phyloP scores from a whole-genome alignment of 169 alveolate species.

The Cryptosporidium andersoni region DNA sequence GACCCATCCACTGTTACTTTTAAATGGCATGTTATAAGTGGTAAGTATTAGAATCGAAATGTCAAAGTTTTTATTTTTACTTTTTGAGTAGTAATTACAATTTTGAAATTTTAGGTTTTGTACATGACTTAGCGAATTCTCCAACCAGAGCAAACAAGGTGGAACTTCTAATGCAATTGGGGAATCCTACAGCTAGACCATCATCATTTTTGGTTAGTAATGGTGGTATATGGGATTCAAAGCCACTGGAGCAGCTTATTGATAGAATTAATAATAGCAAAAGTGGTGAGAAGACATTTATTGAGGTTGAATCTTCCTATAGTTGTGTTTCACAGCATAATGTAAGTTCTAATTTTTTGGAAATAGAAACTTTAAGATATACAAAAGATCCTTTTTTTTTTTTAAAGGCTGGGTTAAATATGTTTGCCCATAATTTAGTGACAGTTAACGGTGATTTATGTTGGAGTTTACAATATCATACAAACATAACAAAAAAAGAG shows the following conservation, averaged over 20 bases:
- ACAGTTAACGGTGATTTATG: slow-evolving; percentile 74
- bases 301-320: slow-evolving; percentile 66
- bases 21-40: slow-evolving; percentile 72
- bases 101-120: slow-evolving; percentile 25
- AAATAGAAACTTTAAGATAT: not conserved
- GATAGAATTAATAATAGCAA: slow-evolving; percentile 6
- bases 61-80: not conserved
- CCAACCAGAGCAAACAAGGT: slow-evolving; percentile 61
- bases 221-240: slow-evolving; percentile 69
- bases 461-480: slow-evolving; percentile 79
- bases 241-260: slow-evolving; percentile 31
- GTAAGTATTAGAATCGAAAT: slow-evolving; percentile 18
- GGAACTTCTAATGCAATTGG: slow-evolving; percentile 36
- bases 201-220: slow-evolving; percentile 63
- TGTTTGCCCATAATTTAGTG: slow-evolving; percentile 78
- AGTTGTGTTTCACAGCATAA: slow-evolving; percentile 67
- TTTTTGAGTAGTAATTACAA: not conserved
- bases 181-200: slow-evolving; percentile 62
- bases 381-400: not conserved
- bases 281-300: slow-evolving; percentile 4
- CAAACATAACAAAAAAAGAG: slow-evolving; percentile 72
- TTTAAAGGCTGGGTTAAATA: slow-evolving; percentile 73
- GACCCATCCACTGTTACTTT: slow-evolving; percentile 69
- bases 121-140: slow-evolving; percentile 61
- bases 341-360: slow-evolving; percentile 27